Conservation (phyloP, 305 asterid genomes). For the Fraxinus nigra region DNA sequence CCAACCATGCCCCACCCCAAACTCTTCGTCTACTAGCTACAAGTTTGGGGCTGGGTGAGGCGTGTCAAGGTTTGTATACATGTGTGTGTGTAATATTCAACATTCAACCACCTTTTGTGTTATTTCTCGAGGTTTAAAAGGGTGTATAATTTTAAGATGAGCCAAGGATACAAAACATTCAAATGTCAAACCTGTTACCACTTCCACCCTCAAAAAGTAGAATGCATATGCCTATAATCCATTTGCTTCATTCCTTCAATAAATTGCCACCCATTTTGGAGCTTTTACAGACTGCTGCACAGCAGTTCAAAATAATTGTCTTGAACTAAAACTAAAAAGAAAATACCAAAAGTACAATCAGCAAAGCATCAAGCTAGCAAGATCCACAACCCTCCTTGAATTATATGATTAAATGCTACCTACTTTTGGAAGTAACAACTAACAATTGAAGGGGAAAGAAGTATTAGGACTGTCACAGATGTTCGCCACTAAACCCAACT, state of each 20-base stretch:
- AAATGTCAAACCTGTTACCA: background rate
- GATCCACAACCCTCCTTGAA: conserved; percentile 34
- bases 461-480: conserved; percentile 29
- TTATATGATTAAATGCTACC: conserved; percentile 38
- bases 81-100: background rate
- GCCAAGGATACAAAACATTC: background rate
- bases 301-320: conserved; percentile 48
- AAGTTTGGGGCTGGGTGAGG: background rate
- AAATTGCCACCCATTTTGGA: conserved; percentile 38
- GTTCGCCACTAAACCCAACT: conserved; percentile 36
- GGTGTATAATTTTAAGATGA: background rate
- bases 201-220: background rate
- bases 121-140: background rate
- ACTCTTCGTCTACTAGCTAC: background rate
- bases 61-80: background rate
- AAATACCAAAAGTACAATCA: conserved; percentile 35
- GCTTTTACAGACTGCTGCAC: conserved; percentile 46
- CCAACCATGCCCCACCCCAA: background rate
- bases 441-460: conserved; percentile 19
- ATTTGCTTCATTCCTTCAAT: conserved; percentile 42
- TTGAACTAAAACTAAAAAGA: conserved; percentile 33
- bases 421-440: conserved; percentile 31
- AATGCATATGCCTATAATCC: background rate
- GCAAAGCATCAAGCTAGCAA: conserved; percentile 31
- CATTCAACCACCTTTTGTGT: background rate